phyloP scores from a whole-genome alignment of 2,329 filamentous ascomycete species.

The Phialophora macrospora region DNA sequence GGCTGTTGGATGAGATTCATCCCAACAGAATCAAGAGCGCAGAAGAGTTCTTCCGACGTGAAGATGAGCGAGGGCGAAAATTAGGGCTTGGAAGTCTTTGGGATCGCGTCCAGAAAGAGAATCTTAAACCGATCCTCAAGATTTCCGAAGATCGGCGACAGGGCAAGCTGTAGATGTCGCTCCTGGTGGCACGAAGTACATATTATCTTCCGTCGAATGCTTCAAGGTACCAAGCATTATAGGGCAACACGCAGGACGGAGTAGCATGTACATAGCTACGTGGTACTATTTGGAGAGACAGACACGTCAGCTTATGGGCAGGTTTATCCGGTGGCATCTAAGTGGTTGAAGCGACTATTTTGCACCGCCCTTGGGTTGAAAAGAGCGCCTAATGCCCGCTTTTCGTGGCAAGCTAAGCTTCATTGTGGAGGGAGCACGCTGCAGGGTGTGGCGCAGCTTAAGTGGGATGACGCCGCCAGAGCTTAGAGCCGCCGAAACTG shows the following conservation, averaged over 20 bases:
- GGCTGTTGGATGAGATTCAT: conserved; percentile 58
- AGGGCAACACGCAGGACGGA: no score
- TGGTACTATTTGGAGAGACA: not conserved
- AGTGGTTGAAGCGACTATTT: no score
- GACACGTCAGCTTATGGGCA: not conserved
- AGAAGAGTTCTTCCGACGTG: conserved; percentile 55
- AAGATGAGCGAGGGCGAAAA: conserved; percentile 28
- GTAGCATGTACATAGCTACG: no score
- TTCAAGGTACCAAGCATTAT: not conserved
- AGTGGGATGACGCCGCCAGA: conserved; percentile 22
- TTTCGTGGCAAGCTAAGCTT: not conserved
- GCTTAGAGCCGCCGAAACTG: conserved; percentile 4
- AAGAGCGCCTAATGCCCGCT: not conserved
- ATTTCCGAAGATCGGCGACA: conserved; percentile 29
- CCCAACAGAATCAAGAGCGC: conserved; percentile 55
- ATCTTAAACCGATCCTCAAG: conserved; percentile 36
- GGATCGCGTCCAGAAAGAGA: conserved; percentile 34
- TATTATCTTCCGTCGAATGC: not conserved
- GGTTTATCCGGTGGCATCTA: no score
- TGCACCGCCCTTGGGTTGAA: not conserved
- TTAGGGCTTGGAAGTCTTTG: conserved; percentile 33
- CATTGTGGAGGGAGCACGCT: not conserved
- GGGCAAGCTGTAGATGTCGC: conserved; percentile 28
- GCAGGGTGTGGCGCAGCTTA: conserved; percentile 23
- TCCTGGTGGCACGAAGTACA: not conserved